These are phyloP conservation scores for Mucor mucedo DNA, from an alignment of 371 early-diverging fungal species.

Conservation along the genomic window DNA sequence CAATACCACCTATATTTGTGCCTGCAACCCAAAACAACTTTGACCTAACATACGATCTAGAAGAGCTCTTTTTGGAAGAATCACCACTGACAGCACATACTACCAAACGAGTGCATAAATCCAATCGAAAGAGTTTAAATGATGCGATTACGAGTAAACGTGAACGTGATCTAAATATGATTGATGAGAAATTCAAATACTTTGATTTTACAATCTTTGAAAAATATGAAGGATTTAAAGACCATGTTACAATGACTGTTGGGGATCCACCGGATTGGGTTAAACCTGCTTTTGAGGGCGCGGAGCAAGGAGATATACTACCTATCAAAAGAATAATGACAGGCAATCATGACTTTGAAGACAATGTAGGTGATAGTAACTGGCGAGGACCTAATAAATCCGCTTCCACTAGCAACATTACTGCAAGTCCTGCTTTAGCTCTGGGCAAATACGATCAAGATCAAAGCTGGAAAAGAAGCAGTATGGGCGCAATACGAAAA, in stretches of 20 bases:
- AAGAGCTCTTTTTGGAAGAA: slow-evolving; percentile 90
- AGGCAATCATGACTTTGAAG: slow-evolving; percentile 6
- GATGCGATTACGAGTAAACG: slow-evolving; percentile 22
- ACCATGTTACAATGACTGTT: slow-evolving; percentile 68
- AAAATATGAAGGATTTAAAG: slow-evolving; percentile 66
- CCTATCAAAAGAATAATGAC: slow-evolving; percentile 51
- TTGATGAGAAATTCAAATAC: slow-evolving; percentile 64
- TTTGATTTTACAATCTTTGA: slow-evolving; percentile 74
- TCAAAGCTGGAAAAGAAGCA: slow-evolving; percentile 28
- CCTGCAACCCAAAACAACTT: slow-evolving; percentile 78
- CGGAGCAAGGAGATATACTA: slow-evolving; percentile 52
- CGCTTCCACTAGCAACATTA: slow-evolving; percentile 39
- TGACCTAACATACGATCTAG: slow-evolving; percentile 93
- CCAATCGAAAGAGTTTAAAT: slow-evolving; percentile 9
- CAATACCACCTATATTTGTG: slow-evolving; percentile 61
- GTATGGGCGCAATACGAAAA: slow-evolving; percentile 26
- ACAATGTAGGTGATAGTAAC: slow-evolving; percentile 9
- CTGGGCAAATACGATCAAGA: slow-evolving; percentile 25
- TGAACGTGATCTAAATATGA: slow-evolving; percentile 51
- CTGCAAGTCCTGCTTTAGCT: slow-evolving; percentile 1
- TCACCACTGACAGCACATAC: slow-evolving; percentile 61
- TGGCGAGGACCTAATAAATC: slow-evolving; percentile 43
- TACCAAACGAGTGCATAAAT: slow-evolving; percentile 10
- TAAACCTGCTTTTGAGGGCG: slow-evolving; percentile 63
- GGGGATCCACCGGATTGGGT: slow-evolving; percentile 78